Base-by-base conservation (phyloP, 2,329 filamentous ascomycete genomes). In the Beauveria sp. region DNA sequence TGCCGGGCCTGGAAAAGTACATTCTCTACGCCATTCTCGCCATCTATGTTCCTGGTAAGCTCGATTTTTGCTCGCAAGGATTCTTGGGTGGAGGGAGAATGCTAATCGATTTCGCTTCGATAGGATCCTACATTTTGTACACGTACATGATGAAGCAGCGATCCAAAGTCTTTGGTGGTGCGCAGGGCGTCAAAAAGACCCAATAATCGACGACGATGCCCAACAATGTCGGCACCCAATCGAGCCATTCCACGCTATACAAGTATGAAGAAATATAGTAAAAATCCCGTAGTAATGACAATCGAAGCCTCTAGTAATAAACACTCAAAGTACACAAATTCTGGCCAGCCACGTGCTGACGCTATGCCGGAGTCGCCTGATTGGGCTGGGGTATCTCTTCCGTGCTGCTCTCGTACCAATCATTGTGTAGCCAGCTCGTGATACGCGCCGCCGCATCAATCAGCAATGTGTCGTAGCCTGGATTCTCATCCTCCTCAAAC, bases 141-240 rank as follows among this genome's bases (percentile, higher is more conserved):
- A 91, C 90, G 24, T 90, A 99, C 75, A 98, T 99, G 95, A 90
- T 98, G 81, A 81, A 82, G 64, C 95, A 99, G 81, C 82, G 93
- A 67, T 82, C 85, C 66, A 96, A 91, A 82, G 85, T 93, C 59
- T n/a, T 62, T 34, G 42, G 51, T 24, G 47, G 52, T 54, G 54
- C 43, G 10, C n/a, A 50, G 45, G 30, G 10, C 20, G 22, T 42
- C 30, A 69, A 81, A 81, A 76, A 76, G 63, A 68, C 68, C 12
- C 72, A 77, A 67, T 79, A 68, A 63, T 49, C 63, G n/a, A 46
- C n/a, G 18, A 38, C 55, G 8, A 38, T 38, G 12, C 5, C 55
- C n/a, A 6, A 53, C 28, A 43, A 47, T 3, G 7, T 16, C 20
- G 30, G 26, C 9, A 49, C 22, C 12, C 30, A 28, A 9, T 28